Evolutionary conservation across 202 grass and related monocot genomes (phyloP).

Genomic region (Eragrostis tef): DNA sequence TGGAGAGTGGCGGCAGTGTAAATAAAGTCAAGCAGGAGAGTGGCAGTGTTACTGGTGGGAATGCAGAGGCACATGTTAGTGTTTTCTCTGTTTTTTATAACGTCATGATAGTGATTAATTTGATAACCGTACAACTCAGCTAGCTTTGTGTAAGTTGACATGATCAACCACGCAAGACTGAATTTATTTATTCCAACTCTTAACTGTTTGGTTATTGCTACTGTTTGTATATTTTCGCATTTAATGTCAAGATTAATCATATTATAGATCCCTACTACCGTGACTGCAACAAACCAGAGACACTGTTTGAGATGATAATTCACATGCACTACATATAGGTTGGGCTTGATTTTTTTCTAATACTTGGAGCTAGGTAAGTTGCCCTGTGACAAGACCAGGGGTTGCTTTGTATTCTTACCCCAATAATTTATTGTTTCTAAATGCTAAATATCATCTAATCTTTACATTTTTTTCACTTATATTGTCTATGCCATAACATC

Average conservation of each 20-base stretch:
- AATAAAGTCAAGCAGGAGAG: slow-evolving; percentile 23
- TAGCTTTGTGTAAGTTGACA: slow-evolving; percentile 41
- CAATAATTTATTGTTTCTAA: not conserved
- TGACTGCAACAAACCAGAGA: slow-evolving; percentile 21
- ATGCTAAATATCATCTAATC: not conserved
- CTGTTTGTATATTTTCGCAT: slow-evolving; percentile 5
- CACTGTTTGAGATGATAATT: not conserved
- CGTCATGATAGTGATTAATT: slow-evolving; percentile 17
- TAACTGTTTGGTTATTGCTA: slow-evolving; percentile 18
- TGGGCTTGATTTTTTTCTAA: not conserved
- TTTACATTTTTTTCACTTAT: not conserved
- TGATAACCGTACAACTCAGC: not conserved
- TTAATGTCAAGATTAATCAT: slow-evolving; percentile 20
- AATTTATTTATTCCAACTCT: slow-evolving; percentile 23
- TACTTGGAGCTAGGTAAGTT: not conserved
- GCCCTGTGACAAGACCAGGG: not conserved
- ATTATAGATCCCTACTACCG: slow-evolving; percentile 19
- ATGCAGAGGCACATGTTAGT: slow-evolving; percentile 44
- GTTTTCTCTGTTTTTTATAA: slow-evolving; percentile 21
- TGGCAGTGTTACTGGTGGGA: slow-evolving; percentile 31
- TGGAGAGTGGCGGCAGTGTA: slow-evolving; percentile 27
- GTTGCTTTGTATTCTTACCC: not conserved
- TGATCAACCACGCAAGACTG: slow-evolving; percentile 23
- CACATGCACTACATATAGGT: not conserved
- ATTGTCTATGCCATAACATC: not conserved